These are phyloP conservation scores for Phragmites australis DNA, from an alignment of 176 grass and related monocot genomes.

Conservation along the genomic window DNA sequence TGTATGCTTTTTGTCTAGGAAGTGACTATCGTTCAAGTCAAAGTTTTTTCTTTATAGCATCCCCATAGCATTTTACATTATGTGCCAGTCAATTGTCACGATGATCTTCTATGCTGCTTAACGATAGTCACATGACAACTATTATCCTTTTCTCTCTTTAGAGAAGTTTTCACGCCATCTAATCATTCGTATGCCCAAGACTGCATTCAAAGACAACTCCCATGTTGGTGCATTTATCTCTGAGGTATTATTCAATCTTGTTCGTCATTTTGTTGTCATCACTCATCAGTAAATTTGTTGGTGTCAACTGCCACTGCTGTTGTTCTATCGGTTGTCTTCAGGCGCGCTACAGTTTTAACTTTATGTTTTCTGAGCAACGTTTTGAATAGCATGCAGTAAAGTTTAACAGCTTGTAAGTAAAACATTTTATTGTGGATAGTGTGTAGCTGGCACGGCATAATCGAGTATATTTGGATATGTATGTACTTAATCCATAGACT, in stretches of 20 bases:
- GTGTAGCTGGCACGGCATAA: too few relatives aligned
- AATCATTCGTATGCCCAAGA: slow-evolving; percentile 75
- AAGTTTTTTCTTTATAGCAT: not conserved
- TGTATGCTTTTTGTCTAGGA: slow-evolving; percentile 7
- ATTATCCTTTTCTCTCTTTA: slow-evolving; percentile 46
- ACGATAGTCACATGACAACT: slow-evolving; percentile 26
- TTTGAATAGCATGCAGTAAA: not conserved
- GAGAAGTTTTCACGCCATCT: slow-evolving; percentile 97
- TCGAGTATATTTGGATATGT: not conserved
- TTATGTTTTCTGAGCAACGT: not conserved
- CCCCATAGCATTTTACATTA: not conserved
- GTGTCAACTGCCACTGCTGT: not conserved
- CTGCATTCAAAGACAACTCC: slow-evolving; percentile 94
- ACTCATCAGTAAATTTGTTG: slow-evolving; percentile 15
- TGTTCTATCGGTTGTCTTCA: slow-evolving; percentile 8
- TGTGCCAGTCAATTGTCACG: not conserved
- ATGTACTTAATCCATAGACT: slow-evolving; percentile 2
- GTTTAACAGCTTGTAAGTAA: not conserved
- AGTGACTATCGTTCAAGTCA: not conserved
- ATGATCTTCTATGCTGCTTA: slow-evolving; percentile 26
- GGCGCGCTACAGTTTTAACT: not conserved
- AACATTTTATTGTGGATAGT: not conserved
- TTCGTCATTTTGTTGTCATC: slow-evolving; percentile 4
- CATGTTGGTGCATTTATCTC: slow-evolving; percentile 91
- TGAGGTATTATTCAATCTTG: slow-evolving; percentile 61